These are phyloP conservation scores for Aspergillus japonicus DNA, from an alignment of 2,329 filamentous ascomycete genomes.

Conservation along the genomic window DNA sequence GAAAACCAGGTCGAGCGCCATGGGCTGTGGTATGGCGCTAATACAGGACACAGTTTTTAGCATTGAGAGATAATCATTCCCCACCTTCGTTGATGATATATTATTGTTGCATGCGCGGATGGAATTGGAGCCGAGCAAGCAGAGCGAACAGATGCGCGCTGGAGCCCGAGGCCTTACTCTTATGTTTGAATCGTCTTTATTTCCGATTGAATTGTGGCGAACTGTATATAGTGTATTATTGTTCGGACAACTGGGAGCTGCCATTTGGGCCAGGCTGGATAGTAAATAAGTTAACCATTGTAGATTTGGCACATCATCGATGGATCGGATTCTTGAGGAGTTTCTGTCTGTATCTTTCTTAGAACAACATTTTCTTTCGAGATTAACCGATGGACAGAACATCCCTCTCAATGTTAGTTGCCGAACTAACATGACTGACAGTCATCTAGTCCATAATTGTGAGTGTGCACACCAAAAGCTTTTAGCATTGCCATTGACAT, in stretches of 20 bases:
- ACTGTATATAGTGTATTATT: constrained; percentile 10
- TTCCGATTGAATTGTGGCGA: constrained; percentile 1
- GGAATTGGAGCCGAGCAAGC: not conserved
- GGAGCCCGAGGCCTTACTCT: not conserved
- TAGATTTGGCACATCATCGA: not conserved
- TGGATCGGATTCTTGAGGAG: not conserved
- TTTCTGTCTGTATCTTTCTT: no score
- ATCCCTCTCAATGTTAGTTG: no score
- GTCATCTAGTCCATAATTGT: no score
- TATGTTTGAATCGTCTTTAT: not conserved
- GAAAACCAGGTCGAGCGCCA: not conserved
- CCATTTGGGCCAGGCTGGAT: constrained; percentile 2
- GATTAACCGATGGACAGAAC: no score
- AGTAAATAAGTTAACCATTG: not conserved
- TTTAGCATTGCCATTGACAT: no score
- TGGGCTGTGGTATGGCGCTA: not conserved
- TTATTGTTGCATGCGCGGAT: not conserved
- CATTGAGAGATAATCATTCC: not conserved
- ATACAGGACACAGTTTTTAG: not conserved
- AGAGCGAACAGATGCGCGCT: not conserved
- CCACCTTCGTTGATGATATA: not conserved
- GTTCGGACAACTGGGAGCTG: not conserved
- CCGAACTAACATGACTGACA: no score
- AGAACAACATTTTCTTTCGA: no score
- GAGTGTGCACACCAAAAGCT: no score